These are phyloP conservation scores for Zarea fungicola DNA, from an alignment of 2,329 filamentous ascomycete genomes.

Conservation along the genomic window DNA sequence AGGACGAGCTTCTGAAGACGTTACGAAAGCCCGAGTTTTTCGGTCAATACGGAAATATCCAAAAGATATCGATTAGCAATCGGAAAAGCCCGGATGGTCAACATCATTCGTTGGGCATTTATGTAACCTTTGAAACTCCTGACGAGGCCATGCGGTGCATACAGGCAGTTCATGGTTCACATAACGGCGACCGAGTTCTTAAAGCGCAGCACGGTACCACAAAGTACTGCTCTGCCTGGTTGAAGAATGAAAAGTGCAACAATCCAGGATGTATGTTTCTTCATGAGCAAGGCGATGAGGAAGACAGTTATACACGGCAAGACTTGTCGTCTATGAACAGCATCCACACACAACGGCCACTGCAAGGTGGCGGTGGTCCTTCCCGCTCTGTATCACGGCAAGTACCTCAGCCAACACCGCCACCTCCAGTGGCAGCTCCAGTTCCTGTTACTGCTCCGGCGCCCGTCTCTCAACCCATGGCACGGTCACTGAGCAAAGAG, in stretches of 20 bases:
- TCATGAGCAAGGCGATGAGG: slow-evolving; percentile 96
- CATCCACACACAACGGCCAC: slow-evolving; percentile 69
- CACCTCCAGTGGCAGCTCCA: slow-evolving; percentile 31
- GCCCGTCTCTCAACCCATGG: slow-evolving; percentile 58
- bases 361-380: slow-evolving; percentile 48
- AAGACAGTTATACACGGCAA: slow-evolving; percentile 91
- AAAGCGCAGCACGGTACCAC: slow-evolving; percentile 82
- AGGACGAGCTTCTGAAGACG: slow-evolving; percentile 88
- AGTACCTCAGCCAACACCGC: slow-evolving; percentile 35
- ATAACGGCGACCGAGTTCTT: slow-evolving; percentile 81
- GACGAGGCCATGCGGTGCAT: slow-evolving; percentile 89
- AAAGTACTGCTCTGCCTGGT: slow-evolving; percentile 96
- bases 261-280: slow-evolving; percentile 98
- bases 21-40: slow-evolving; percentile 90
- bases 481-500: slow-evolving; percentile 72
- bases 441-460: slow-evolving; percentile 4
- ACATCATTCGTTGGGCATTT: slow-evolving; percentile 88
- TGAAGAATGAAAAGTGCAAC: slow-evolving; percentile 88
- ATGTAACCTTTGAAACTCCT: slow-evolving; percentile 94
- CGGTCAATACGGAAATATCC: slow-evolving; percentile 95
- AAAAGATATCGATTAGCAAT: slow-evolving; percentile 98
- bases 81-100: slow-evolving; percentile 71
- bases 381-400: slow-evolving; percentile 51
- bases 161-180: slow-evolving; percentile 82
- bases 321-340: slow-evolving; percentile 94